A percentile compares a stretch with the other conserved stretches of the same genome.
Conservation (phyloP, 129 eudicot species). For the Mikania micrantha region DNA sequence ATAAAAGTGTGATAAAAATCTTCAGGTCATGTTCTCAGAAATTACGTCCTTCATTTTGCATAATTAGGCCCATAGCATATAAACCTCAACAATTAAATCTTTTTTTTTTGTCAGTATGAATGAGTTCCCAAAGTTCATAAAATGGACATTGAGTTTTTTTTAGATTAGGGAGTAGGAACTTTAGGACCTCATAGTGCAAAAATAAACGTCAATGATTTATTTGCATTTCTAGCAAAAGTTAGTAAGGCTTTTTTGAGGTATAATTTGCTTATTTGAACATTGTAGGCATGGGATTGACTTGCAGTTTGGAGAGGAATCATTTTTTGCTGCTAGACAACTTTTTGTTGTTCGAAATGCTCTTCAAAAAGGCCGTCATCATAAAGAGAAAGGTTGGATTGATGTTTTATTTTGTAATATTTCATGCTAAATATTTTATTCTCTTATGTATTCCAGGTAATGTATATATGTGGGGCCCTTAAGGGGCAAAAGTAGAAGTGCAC, state of each 20-base stretch:
- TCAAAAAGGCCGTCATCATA: slow-evolving; percentile 34
- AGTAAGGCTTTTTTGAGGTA: not conserved
- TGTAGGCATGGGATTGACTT: slow-evolving; percentile 55
- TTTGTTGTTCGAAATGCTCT: slow-evolving; percentile 54
- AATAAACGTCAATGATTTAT: not conserved
- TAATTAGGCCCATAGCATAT: not conserved
- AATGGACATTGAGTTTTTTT: not conserved
- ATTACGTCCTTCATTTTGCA: not conserved
- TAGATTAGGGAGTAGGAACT: not conserved
- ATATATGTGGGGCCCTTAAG: too few species aligned
- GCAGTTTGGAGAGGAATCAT: slow-evolving; percentile 31
- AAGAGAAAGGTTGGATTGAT: slow-evolving; percentile 46
- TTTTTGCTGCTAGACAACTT: slow-evolving; percentile 50
- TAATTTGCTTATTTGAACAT: not conserved
- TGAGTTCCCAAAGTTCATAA: not conserved
- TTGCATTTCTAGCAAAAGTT: not conserved
- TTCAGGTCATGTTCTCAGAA: not conserved
- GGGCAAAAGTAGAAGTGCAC: too few species aligned
- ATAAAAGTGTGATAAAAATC: not conserved
- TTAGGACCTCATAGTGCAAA: not conserved
- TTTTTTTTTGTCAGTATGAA: not conserved
- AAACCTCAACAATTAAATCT: not conserved
- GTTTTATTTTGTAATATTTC: not conserved
- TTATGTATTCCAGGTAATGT: too few species aligned
- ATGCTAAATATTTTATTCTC: not conserved